Conservation (phyloP, 108 stramenopile species). For the Phaeodactylum tricornutum region DNA sequence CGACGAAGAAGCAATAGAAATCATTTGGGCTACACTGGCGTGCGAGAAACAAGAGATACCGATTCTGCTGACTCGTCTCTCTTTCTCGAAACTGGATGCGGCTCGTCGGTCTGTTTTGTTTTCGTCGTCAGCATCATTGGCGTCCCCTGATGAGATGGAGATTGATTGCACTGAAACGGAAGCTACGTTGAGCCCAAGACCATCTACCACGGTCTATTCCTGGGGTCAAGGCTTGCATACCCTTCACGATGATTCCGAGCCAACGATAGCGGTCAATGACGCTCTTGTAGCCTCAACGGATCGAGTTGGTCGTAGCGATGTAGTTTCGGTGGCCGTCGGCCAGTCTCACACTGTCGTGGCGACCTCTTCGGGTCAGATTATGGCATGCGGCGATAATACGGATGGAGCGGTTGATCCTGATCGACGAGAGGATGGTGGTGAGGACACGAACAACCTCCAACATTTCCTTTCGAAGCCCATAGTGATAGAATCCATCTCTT, state of each 20-base stretch:
- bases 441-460: constrained; percentile 20
- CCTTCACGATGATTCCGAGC: constrained; percentile 28
- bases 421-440: constrained; percentile 8
- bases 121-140: background rate
- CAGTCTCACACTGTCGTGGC: constrained; percentile 42
- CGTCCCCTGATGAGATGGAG: background rate
- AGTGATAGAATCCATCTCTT: background rate
- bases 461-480: background rate
- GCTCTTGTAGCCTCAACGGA: constrained; percentile 6
- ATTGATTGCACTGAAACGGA: too few relatives aligned
- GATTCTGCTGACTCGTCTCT: background rate
- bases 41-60: background rate
- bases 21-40: constrained; percentile 2
- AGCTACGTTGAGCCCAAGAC: background rate
- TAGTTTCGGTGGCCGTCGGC: constrained; percentile 29
- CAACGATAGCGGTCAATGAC: constrained; percentile 7
- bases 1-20: background rate
- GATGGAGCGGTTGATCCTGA: constrained; percentile 56
- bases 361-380: constrained; percentile 36
- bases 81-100: background rate
- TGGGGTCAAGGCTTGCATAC: constrained; percentile 33
- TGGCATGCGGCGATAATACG: constrained; percentile 44
- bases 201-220: constrained; percentile 18
- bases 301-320: constrained; percentile 37
- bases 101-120: background rate